Evolutionary conservation across 1,139 yeast species (phyloP).

Genomic region (Torulaspora globosa): DNA sequence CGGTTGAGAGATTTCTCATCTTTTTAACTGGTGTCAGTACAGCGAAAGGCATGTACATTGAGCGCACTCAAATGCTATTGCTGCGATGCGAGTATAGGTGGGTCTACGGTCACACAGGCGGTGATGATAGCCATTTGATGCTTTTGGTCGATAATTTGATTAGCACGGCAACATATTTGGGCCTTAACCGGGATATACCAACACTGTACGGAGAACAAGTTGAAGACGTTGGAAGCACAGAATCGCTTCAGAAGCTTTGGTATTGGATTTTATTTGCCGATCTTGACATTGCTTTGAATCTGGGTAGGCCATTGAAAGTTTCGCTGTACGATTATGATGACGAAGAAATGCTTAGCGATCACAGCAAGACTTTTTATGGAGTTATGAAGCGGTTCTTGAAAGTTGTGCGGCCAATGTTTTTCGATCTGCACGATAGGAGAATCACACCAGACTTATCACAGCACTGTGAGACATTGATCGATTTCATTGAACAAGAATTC

Average conservation of each 20-base stretch:
- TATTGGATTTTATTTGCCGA: conserved; percentile 31
- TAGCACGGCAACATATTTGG: conserved; percentile 31
- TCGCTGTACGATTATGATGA: conserved; percentile 23
- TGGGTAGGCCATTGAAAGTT: conserved; percentile 34
- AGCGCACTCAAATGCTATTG: conserved; percentile 26
- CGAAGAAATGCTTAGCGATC: conserved; percentile 11
- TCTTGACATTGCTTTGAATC: conserved; percentile 27
- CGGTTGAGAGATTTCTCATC: conserved; percentile 19
- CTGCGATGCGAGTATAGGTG: conserved; percentile 24
- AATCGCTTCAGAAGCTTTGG: conserved; percentile 32
- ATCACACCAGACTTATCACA: conserved; percentile 17
- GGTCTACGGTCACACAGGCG: conserved; percentile 26
- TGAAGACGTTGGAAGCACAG: conserved; percentile 21
- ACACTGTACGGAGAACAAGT: conserved; percentile 24
- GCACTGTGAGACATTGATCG: conserved; percentile 15
- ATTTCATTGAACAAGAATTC: conserved; percentile 26
- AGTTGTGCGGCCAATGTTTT: conserved; percentile 23
- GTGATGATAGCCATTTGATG: conserved; percentile 32
- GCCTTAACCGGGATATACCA: conserved; percentile 35
- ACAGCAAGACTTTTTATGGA: conserved; percentile 14
- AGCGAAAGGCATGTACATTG: conserved; percentile 20
- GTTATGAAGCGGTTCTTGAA: conserved; percentile 19
- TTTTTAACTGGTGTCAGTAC: conserved; percentile 19
- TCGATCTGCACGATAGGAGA: conserved; percentile 13
- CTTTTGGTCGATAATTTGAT: conserved; percentile 25